Evolutionary conservation across 441 rosid genomes (phyloP), one percentile per base, ranked within the genome.

Genomic region (Populus hybrid): DNA sequence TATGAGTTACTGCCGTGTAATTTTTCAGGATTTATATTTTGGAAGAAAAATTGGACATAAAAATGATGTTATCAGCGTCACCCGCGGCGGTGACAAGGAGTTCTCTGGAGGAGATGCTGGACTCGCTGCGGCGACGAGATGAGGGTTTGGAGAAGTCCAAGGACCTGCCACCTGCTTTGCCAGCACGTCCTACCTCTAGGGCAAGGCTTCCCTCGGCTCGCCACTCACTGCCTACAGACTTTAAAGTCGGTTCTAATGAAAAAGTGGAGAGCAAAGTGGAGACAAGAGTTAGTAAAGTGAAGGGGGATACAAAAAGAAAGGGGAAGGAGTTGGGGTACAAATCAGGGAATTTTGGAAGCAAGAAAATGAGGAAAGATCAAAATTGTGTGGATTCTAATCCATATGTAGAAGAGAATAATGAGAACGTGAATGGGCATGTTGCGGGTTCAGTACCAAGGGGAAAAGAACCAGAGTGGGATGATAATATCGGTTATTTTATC

Each of bases 91-190:
- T 84, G 85, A 82, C 83, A 70, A 91, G 90, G 72, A 96, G 99
- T 84, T 96, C 99, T 10, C 80, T 96, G 40, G 99, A 96, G 87
- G 99, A 87, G 87, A 96, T 96, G 99, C 83, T 96, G 59, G 97
- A 92, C 38, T 88, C 95, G 21, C 88, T 96, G 42, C 86, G 96
- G 75, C 84, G 83, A 83, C 87, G 80, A n/a, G 99, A 94, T 69
- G 96, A 92, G 75, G 82, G 79, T 2, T 77, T 75, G 74, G 98
- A 91, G 79, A 91, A 80, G 77, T 88, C 93, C 28, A 90, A 82
- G 83, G 98, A 96, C 80, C 79, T 88, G 80, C 99, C 98, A 0
- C 99, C 99, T 2, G 94, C 91, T 66, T 86, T 94, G 86, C 99
- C 99, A 67, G 83, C 94, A 6, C 92, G 99, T 72, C 99, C 99